A percentile compares a stretch with the other conserved stretches of the same genome.
Evolutionary conservation across 148 eudicot genomes (phyloP).

Genomic region (Fagopyrum homotropicum): DNA sequence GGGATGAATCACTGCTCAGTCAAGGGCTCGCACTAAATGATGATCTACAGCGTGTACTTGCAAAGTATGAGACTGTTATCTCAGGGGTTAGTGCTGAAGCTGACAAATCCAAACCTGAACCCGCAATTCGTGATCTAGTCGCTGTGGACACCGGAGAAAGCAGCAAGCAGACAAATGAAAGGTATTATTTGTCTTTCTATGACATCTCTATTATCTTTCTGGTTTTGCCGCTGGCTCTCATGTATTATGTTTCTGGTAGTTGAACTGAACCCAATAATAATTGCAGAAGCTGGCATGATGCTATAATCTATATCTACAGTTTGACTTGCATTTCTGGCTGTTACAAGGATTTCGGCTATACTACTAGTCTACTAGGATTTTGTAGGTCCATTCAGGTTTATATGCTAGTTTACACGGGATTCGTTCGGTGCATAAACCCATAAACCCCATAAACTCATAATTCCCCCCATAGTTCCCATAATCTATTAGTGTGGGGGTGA

Average conservation of each 20-base stretch:
- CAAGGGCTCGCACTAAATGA: constrained; percentile 93
- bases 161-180: constrained; percentile 50
- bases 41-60: constrained; percentile 78
- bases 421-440: no score
- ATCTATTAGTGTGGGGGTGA: no score
- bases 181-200: constrained; percentile 32
- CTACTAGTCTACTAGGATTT: not conserved
- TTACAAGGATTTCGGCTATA: not conserved
- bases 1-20: constrained; percentile 88
- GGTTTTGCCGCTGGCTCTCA: not conserved
- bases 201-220: not conserved
- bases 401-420: not conserved
- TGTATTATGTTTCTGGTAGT: not conserved
- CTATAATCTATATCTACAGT: not conserved
- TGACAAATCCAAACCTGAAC: constrained; percentile 50
- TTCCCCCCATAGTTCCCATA: no score
- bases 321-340: not conserved
- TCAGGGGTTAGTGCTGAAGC: constrained; percentile 36
- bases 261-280: not conserved
- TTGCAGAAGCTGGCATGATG: not conserved
- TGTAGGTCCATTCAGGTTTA: not conserved
- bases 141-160: constrained; percentile 57
- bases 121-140: constrained; percentile 37
- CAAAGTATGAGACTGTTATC: constrained; percentile 72
- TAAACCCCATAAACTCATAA: no score